Base-by-base conservation (phyloP, 1,139 yeast genomes). In the Candida glucosophila region DNA sequence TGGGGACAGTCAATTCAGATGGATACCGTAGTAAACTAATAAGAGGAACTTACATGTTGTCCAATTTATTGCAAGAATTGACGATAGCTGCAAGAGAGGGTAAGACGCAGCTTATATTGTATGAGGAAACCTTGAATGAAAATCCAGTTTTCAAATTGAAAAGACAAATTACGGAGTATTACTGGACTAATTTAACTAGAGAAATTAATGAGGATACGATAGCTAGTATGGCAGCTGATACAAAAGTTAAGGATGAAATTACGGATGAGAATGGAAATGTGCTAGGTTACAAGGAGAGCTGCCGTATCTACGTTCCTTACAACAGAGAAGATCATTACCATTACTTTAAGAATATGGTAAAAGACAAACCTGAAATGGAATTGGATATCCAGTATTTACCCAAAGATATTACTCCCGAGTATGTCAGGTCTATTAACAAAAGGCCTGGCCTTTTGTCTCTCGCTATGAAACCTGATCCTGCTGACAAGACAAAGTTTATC, bases 41-140 rank as follows among this genome's bases (percentile, higher is more conserved):
- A 28, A 61, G 95, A 36, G 97, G 97, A 9, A 86, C 95, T 1
- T 88, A 88, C 47, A 82, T 82, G 90, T 61, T 88, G 28, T 80
- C 94, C 2, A 88, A 88, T 49, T 55, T 88, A 28, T 63, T 88
- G 31, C 96, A 88, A 55, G 96, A 88, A 52, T 63, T 88, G 38
- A 85, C 95, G 2, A 73, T 86, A 36, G 96, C 96, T 12, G 74
- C 81, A 45, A 61, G 81, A 35, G 69, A 76, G 46, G 95, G 95
- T 6, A 65, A 90, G 36, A 73, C 71, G 32, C 81, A 75, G 43
- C 72, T 85, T 61, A 63, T 82, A 28, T 56, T 88, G 32, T 95
- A 85, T 49, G 95, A 86, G 49, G 78, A 77, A 9, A 58, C 95
- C 34, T 64, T 88, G 34, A 81, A 73, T 44, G 96, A 88, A 50